Base-by-base conservation (phyloP, 2,329 filamentous ascomycete species). In the Acephala macrosclerotiorum region DNA sequence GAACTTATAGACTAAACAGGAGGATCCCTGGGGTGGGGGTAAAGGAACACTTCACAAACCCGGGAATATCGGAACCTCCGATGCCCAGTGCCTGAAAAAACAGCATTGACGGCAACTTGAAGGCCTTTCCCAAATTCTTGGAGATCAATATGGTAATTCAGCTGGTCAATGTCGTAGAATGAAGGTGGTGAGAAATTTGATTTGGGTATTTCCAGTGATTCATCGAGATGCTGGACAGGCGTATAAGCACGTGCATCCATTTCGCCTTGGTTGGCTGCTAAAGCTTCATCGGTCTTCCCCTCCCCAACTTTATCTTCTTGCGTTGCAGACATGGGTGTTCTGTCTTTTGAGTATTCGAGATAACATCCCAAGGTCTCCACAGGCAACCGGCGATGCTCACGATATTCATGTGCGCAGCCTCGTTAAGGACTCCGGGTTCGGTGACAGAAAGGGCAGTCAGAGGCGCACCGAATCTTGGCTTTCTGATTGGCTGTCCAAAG, bases 21-120 rank as follows among this genome's bases (percentile, higher is more conserved):
- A n/a, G n/a, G n/a, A n/a, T n/a, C n/a, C n/a, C n/a, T n/a, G n/a
- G n/a, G n/a, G n/a, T n/a, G n/a, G n/a, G n/a, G n/a, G n/a, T n/a
- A n/a, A n/a, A n/a, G n/a, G n/a, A n/a, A n/a, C n/a, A n/a, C n/a
- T n/a, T n/a, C n/a, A n/a, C n/a, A n/a, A n/a, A n/a, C n/a, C n/a
- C n/a, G n/a, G n/a, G n/a, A n/a, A n/a, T n/a, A n/a, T n/a, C n/a
- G n/a, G n/a, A n/a, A n/a, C n/a, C n/a, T n/a, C n/a, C n/a, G n/a
- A n/a, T n/a, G n/a, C n/a, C n/a, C n/a, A n/a, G n/a, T n/a, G n/a
- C n/a, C n/a, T n/a, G n/a, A n/a, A n/a, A n/a, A n/a, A n/a, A n/a
- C n/a, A n/a, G 65, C 65, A n/a, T 67, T 49, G 2, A 55, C 61
- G 1, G 65, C 61, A 11, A 40, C 8, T 36, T 67, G 61, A 35